A percentile compares a stretch with the other conserved stretches of the same genome.
Conservation (phyloP, 2,329 filamentous ascomycete genomes). For the Aspergillus brunneoviolaceus region DNA sequence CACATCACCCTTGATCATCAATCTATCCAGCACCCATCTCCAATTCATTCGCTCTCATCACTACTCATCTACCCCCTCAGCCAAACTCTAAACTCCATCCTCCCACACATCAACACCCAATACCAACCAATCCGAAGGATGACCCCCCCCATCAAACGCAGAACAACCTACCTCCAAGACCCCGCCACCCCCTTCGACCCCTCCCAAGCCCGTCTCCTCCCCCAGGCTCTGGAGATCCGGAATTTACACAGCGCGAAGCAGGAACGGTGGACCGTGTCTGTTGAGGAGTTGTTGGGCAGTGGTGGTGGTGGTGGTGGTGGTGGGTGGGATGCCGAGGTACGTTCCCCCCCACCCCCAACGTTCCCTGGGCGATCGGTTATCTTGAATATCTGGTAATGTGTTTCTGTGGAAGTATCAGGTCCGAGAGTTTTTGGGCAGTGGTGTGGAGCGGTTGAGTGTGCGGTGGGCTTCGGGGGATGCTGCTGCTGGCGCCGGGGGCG, state of each 20-base stretch:
- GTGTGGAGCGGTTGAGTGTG: background rate
- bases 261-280: conserved; percentile 68
- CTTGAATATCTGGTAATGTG: too few relatives aligned
- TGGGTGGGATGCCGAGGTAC: conserved; percentile 45
- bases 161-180: conserved; percentile 73
- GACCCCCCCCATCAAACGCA: conserved; percentile 34
- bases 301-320: conserved; percentile 60
- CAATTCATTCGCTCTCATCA: background rate
- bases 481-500: conserved; percentile 56
- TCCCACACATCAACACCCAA: too few relatives aligned
- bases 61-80: too few relatives aligned
- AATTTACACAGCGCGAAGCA: conserved; percentile 70
- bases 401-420: too few relatives aligned
- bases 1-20: background rate
- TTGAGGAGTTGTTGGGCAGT: conserved; percentile 45
- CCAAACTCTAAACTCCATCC: too few relatives aligned
- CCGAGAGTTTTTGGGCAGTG: background rate
- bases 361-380: background rate
- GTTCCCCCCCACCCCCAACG: background rate
- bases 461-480: conserved; percentile 57
- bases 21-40: background rate
- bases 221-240: conserved; percentile 55
- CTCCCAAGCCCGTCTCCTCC: conserved; percentile 58
- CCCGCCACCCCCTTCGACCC: conserved; percentile 66
- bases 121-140: background rate